Conservation (phyloP, 805 yeast species). For the Hanseniaspora lachancei region DNA sequence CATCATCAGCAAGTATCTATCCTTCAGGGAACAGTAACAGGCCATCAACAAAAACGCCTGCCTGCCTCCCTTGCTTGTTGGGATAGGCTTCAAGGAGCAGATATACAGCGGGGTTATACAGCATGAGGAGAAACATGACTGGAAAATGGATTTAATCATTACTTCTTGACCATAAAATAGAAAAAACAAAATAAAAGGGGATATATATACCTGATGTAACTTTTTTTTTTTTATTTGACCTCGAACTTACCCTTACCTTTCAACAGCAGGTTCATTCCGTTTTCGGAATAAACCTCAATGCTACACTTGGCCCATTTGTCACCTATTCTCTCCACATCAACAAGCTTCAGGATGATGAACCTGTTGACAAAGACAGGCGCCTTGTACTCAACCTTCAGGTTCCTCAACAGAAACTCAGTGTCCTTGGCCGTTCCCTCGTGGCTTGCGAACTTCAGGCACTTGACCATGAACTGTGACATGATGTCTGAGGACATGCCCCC, state of each 20-base stretch:
- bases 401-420: constrained; percentile 30
- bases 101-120: constrained; percentile 18
- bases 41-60: not conserved
- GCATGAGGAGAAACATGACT: constrained; percentile 23
- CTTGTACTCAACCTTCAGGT: constrained; percentile 34
- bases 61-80: constrained; percentile 21
- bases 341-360: constrained; percentile 53
- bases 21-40: not conserved
- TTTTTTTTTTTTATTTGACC: constrained; percentile 34
- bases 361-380: constrained; percentile 70
- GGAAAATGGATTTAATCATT: constrained; percentile 23
- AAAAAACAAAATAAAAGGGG: not conserved
- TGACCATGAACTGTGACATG: constrained; percentile 60
- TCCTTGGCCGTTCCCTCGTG: constrained; percentile 24
- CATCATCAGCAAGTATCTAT: constrained; percentile 11
- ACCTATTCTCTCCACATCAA: constrained; percentile 24
- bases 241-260: constrained; percentile 35
- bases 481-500: constrained; percentile 80
- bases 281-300: constrained; percentile 42
- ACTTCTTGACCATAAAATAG: constrained; percentile 18
- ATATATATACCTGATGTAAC: constrained; percentile 21
- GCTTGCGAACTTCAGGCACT: constrained; percentile 31
- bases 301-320: constrained; percentile 28
- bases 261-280: constrained; percentile 40
- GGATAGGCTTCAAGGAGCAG: constrained; percentile 24